Evolutionary conservation across 106 monocot species (phyloP), one percentile per base, ranked within the genome.

Genomic region (Agapanthus africanus): DNA sequence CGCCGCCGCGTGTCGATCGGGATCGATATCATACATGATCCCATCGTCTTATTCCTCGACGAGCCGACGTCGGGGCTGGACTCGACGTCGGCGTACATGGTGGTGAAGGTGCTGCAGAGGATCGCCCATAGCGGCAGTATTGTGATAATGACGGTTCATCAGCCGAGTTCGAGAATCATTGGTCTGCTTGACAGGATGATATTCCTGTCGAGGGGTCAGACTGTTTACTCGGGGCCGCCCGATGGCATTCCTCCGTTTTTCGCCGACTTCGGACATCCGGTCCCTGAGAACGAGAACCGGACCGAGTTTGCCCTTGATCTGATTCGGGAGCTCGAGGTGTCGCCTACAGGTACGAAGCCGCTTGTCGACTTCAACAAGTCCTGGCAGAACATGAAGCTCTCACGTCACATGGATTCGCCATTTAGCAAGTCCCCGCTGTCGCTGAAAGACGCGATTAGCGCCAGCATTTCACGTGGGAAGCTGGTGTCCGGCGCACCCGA

Each of bases 61-160:
- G 95, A 95, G 73, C 95, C 95, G 13, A 95, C 95, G 23, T 95
- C 95, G 59, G 95, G 95, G 42, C 79, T 95, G 13, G 95, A 95
- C 78, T 95, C 95, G 37, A 95, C 95, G 39, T 80, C 80, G 51
- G 95, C 95, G 11, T 95, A 83, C 76, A 95, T 95, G 91, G 85
- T 95, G 54, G 91, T 88, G 27, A 81, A 88, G 62, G 91, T 95
- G 1, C 79, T 95, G 41, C 83, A 91, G 76, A 68, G 78, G 31
- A 95, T 95, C 59, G 95, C 95, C 2, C 78, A 79, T 16, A 88
- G 85, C 60, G 95, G 95, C 30, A 95, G 95, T 77, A 70, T 95
- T 63, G 88, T 95, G 1, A 59, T 95, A 34, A 85, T 91, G 88
- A 83, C 95, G 21, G 78, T 95, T 40, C 95, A 95, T 74, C 95